Percentiles rank a stretch among this genome's conserved stretches.
Evolutionary conservation across 2,329 filamentous ascomycete species (phyloP).

Genomic region (Ophiostoma australiae): DNA sequence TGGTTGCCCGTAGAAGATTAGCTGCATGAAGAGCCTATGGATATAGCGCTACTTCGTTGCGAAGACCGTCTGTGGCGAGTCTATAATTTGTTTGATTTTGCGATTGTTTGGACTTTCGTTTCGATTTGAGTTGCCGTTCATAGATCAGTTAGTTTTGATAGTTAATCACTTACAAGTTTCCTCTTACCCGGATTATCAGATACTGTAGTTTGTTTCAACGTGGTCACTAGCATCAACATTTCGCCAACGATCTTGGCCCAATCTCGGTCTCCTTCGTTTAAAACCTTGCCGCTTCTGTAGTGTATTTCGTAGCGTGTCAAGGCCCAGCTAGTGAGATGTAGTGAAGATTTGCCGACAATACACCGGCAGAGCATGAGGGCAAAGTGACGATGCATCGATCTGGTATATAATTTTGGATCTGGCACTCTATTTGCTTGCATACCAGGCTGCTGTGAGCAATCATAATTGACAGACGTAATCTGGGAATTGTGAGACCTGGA

Average conservation of each 20-base stretch:
- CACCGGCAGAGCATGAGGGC: too few species aligned
- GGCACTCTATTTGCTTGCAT: neutral
- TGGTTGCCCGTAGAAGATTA: neutral
- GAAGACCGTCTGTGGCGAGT: neutral
- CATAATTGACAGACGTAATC: neutral
- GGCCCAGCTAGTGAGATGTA: too few species aligned
- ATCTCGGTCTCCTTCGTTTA: conserved; percentile 7
- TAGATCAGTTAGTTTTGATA: neutral
- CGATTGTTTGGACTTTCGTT: neutral
- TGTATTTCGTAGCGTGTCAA: neutral
- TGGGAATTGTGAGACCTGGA: neutral
- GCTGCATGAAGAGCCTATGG: neutral
- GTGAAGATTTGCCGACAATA: too few species aligned
- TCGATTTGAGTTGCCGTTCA: neutral
- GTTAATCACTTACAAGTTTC: neutral
- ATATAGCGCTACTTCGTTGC: neutral
- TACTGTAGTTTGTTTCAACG: neutral
- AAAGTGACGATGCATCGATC: neutral
- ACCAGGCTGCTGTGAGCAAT: neutral
- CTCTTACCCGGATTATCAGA: neutral
- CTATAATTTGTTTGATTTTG: neutral
- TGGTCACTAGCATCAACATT: neutral
- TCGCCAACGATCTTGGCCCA: conserved; percentile 1
- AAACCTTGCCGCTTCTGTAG: neutral
- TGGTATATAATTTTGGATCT: neutral